Base-by-base conservation (phyloP, 345 rosid genomes). In the Clarkia xantiana region DNA sequence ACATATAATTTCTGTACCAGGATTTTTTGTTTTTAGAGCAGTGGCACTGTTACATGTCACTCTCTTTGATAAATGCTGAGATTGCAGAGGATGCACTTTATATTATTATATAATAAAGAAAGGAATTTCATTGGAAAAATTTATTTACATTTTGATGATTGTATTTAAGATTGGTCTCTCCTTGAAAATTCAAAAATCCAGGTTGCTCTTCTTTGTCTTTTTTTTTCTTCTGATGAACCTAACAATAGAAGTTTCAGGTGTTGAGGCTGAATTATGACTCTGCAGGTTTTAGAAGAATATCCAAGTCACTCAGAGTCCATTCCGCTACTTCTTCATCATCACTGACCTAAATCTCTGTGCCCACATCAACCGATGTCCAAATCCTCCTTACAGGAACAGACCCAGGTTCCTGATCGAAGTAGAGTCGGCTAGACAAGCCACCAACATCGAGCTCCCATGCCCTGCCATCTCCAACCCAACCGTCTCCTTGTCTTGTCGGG, bases 351-450 rank as follows among this genome's bases (percentile, higher is more conserved):
- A 80, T 71, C 64, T 80, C 83, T 0, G 89, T 80, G 38, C 89
- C 94, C 53, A 57, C 56, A 51, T 84, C 78, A 5, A 84, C 59
- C 11, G 94, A 78, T 44, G 79, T 67, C 86, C 94, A 80, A 11
- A 72, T 65, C 59, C 94, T 80, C 70, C 72, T 75, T 11, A 75
- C 91, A 4, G 73, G 84, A 51, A 16, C 34, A 40, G 80, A 74
- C 22, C 61, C 76, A 18, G 82, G 84, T 71, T 82, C 84, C 91
- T 82, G 91, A 65, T 82, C 76, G 70, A 82, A 82, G 78, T 79
- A 79, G 49, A 82, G 81, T 22, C 67, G 73, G 51, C 69, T 74
- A 10, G 91, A 69, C 47, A 82, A 55, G 15, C 72, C 81, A 49
- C 82, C 94, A 18, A 76, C 82, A 40, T 83, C 71, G 18, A 80